Evolutionary conservation across 495 filamentous ascomycete genomes (phyloP), one percentile per base, ranked within the genome.

Genomic region (Aspergillus mulundensis): DNA sequence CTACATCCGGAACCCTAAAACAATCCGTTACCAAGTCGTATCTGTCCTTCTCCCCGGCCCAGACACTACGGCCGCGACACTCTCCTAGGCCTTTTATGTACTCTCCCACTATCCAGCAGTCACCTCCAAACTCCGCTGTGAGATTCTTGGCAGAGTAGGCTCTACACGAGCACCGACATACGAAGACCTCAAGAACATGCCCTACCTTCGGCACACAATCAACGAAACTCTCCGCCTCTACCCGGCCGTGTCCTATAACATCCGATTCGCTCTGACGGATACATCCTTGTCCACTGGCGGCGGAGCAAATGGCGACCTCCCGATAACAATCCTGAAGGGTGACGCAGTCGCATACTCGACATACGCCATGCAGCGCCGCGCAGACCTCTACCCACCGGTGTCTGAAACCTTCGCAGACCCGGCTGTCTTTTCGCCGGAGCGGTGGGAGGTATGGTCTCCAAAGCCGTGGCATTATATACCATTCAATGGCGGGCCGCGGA

Each of bases 341-440:
- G 53, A 55, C 21, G 53, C 19, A 10, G 53, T 55, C 15, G 32
- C 23, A 8, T 48, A 55, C 19, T 55, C 32, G 21, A 48, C 53
- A 19, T 48, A 55, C 36, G 42, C 53, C 32, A 55, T 55, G 43
- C 53, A 55, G 8, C 53, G 43, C 30, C 42, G 43, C 12, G 53
- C 30, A 48, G 53, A 55, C 19, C 19, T 55, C 30, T 55, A 40
- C n/a, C 53, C 30, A n/a, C 43, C 32, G 6, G 23, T 32, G 11
- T 55, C 53, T 15, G 53, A 47, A 7, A 55, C 11, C 12, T 55
- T 48, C 41, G 43, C 43, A 48, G 53, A 55, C 36, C 53, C 53
- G 1, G 21, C 20, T 14, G 23, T 34, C 34, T 55, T 56, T 45
- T 56, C 44, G 2, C 53, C 53, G 10, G 36, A 49, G 36, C 34